Conservation (phyloP, 2,329 filamentous ascomycete species). For the Colletotrichum siamense region DNA sequence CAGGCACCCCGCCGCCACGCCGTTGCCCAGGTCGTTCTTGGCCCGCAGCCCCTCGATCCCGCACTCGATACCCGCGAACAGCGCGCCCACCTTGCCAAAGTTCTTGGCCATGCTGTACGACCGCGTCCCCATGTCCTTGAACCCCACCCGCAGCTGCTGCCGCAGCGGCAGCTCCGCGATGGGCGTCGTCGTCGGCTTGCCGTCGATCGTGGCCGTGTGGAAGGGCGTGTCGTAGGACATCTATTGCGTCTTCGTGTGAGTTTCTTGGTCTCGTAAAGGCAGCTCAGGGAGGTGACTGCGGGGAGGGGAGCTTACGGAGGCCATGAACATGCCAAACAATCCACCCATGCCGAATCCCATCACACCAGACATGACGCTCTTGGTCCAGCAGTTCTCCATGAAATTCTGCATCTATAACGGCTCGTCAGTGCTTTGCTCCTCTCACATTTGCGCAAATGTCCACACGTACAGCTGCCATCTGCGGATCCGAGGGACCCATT, state of each 20-base stretch:
- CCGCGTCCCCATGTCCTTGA: slow-evolving; percentile 92
- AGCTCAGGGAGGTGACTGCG: not conserved
- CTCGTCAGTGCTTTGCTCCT: not conserved
- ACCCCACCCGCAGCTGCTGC: slow-evolving; percentile 83
- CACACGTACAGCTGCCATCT: slow-evolving; percentile 53
- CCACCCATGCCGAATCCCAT: slow-evolving; percentile 96
- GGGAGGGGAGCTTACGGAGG: slow-evolving; percentile 68
- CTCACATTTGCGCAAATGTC: not conserved
- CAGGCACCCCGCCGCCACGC: slow-evolving; percentile 84
- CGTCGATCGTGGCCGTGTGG: slow-evolving; percentile 53
- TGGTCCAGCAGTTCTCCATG: slow-evolving; percentile 93
- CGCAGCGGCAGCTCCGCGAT: slow-evolving; percentile 75
- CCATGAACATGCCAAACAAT: slow-evolving; percentile 97
- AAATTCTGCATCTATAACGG: slow-evolving; percentile 71
- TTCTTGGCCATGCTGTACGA: slow-evolving; percentile 88
- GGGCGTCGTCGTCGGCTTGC: slow-evolving; percentile 36
- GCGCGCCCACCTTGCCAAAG: slow-evolving; percentile 90
- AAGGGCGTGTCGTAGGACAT: slow-evolving; percentile 98
- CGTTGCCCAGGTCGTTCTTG: slow-evolving; percentile 93
- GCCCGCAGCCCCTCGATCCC: slow-evolving; percentile 91
- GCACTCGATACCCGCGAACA: slow-evolving; percentile 94
- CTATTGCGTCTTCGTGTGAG: slow-evolving; percentile 46
- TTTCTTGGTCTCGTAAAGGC: not conserved
- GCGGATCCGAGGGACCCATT: slow-evolving; percentile 52
- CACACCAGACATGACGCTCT: slow-evolving; percentile 86